These are phyloP conservation scores for Vitis hybrid DNA, from an alignment of 177 flowering plant species.

Conservation along the genomic window DNA sequence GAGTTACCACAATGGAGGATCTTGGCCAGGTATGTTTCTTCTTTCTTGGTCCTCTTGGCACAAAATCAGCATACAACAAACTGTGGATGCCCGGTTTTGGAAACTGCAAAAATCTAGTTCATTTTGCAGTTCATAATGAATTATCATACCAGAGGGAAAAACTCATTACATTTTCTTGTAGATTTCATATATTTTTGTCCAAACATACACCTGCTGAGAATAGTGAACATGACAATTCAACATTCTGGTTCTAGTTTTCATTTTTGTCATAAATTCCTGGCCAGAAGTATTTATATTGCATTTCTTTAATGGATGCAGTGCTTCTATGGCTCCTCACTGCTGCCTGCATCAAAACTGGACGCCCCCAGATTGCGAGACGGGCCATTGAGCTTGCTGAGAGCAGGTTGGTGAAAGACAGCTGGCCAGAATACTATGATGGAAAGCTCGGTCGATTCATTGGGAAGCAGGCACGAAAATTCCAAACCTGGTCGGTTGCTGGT, in stretches of 20 bases:
- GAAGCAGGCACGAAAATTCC: slow-evolving; percentile 54
- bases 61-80: not conserved
- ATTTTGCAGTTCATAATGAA: no score
- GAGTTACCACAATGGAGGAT: slow-evolving; percentile 65
- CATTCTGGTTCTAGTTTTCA: no score
- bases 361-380: slow-evolving; percentile 60
- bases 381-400: slow-evolving; percentile 54
- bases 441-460: slow-evolving; percentile 58
- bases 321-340: slow-evolving; percentile 64
- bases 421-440: slow-evolving; percentile 70
- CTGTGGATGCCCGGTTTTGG: no score
- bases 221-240: no score
- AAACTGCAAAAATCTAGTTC: no score
- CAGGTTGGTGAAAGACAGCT: slow-evolving; percentile 45
- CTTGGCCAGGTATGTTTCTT: slow-evolving; percentile 54
- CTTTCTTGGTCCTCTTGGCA: not conserved
- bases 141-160: no score
- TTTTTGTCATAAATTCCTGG: no score
- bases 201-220: no score
- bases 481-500: slow-evolving; percentile 67
- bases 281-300: no score
- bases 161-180: no score
- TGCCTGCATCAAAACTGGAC: slow-evolving; percentile 58
- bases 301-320: slow-evolving; percentile 27
- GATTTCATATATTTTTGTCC: no score